Percentiles rank a stretch among this genome's conserved stretches.
These are phyloP conservation scores for Phytopythium vexans DNA, from an alignment of 352 stramenopile species.

Conservation along the genomic window DNA sequence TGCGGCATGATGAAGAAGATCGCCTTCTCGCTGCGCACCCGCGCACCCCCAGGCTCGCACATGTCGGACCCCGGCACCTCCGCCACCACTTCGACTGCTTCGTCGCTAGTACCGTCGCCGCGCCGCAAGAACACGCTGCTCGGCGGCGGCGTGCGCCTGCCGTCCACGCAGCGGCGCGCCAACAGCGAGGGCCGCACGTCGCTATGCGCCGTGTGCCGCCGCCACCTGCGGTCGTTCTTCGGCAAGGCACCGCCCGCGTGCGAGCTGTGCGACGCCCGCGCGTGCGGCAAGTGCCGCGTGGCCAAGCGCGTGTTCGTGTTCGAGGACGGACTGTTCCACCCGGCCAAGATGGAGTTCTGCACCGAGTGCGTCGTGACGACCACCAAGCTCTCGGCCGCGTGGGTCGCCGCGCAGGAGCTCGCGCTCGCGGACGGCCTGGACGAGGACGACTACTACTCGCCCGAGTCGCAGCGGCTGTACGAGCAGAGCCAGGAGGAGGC, in stretches of 20 bases:
- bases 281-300: slow-evolving; percentile 38
- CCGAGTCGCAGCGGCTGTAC: no score
- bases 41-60: slow-evolving; percentile 4
- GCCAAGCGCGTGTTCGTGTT: slow-evolving; percentile 30
- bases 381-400: slow-evolving; percentile 42
- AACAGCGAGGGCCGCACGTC: background rate
- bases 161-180: slow-evolving; percentile 6
- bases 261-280: slow-evolving; percentile 28
- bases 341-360: slow-evolving; percentile 70
- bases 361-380: slow-evolving; percentile 41
- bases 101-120: slow-evolving; percentile 11
- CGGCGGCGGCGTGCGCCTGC: slow-evolving; percentile 10
- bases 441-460: background rate
- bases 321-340: slow-evolving; percentile 36
- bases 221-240: slow-evolving; percentile 21
- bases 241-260: slow-evolving; percentile 15
- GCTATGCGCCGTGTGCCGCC: slow-evolving; percentile 24
- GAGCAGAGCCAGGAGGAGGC: no score
- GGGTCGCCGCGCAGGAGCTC: slow-evolving; percentile 57
- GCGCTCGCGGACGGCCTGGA: slow-evolving; percentile 9
- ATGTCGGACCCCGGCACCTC: slow-evolving; percentile 4
- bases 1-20: slow-evolving; percentile 75
- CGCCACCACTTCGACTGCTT: slow-evolving; percentile 20
- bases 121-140: slow-evolving; percentile 4
- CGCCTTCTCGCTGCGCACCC: slow-evolving; percentile 48